These are phyloP conservation scores for Solanum chmielewskii DNA, from an alignment of 257 asterid species.

Conservation along the genomic window DNA sequence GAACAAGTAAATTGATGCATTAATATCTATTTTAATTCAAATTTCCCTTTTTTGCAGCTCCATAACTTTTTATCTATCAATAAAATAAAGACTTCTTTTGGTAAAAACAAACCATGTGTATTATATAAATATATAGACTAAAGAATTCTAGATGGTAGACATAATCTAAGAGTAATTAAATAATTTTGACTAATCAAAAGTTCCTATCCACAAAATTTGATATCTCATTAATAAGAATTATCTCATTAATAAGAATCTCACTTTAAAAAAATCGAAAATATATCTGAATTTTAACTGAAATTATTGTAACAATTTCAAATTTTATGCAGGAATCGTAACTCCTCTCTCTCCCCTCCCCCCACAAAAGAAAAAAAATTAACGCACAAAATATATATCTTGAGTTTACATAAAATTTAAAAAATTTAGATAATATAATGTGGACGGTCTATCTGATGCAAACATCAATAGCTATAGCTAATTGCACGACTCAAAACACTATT, in stretches of 20 bases:
- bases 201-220: neutral
- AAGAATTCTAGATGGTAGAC: neutral
- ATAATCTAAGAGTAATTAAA: neutral
- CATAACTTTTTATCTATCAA: neutral
- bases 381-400: accelerated
- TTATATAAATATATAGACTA: neutral
- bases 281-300: too few relatives aligned
- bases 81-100: neutral
- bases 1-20: neutral
- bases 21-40: neutral
- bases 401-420: too few relatives aligned
- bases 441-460: neutral
- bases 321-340: too few relatives aligned
- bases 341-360: too few relatives aligned
- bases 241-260: neutral
- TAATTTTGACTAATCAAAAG: neutral
- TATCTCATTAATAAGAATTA: neutral
- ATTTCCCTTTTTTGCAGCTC: neutral
- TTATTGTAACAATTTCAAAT: too few relatives aligned
- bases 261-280: too few relatives aligned
- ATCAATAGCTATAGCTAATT: neutral
- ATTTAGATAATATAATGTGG: neutral
- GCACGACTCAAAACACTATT: too few relatives aligned
- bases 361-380: too few relatives aligned
- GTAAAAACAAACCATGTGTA: neutral